Conservation (phyloP, 2,329 filamentous ascomycete species). For the Apiospora hydei region DNA sequence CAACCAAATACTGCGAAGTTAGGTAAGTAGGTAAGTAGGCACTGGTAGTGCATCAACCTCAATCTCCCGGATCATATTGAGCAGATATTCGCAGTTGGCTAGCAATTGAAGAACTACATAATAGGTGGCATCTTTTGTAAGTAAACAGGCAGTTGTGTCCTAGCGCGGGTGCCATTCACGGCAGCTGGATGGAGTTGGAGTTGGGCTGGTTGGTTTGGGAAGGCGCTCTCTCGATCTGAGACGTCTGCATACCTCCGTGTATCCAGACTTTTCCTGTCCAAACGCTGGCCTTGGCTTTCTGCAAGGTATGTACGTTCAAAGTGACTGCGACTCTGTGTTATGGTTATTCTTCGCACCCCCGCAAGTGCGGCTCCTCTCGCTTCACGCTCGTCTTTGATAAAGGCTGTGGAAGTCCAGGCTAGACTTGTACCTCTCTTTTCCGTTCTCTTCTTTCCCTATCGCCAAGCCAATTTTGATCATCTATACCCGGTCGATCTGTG, state of each 20-base stretch:
- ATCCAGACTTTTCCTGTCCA: slow-evolving; percentile 7
- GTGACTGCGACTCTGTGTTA: neutral
- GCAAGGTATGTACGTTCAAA: neutral
- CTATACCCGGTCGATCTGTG: slow-evolving; percentile 22
- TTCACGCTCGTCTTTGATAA: neutral
- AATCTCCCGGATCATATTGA: neutral
- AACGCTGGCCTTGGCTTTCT: slow-evolving; percentile 12
- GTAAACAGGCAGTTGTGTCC: neutral
- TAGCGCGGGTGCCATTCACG: neutral
- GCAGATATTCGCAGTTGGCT: neutral
- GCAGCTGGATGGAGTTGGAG: neutral
- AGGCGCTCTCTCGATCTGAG: slow-evolving; percentile 15
- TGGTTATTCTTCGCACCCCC: neutral
- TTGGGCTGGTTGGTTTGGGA: neutral
- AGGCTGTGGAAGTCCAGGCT: slow-evolving; percentile 17
- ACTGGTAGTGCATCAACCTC: neutral
- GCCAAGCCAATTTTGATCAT: slow-evolving; percentile 18
- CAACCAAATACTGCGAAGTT: neutral
- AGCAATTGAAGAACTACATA: neutral
- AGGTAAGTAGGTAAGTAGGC: too few relatives aligned
- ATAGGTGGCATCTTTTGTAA: neutral
- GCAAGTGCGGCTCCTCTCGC: neutral
- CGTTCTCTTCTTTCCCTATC: slow-evolving; percentile 2
- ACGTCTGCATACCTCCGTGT: neutral
- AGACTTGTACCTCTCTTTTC: neutral